Base-by-base conservation (phyloP, 2,329 filamentous ascomycete species). In the Arachnomyces sp. region DNA sequence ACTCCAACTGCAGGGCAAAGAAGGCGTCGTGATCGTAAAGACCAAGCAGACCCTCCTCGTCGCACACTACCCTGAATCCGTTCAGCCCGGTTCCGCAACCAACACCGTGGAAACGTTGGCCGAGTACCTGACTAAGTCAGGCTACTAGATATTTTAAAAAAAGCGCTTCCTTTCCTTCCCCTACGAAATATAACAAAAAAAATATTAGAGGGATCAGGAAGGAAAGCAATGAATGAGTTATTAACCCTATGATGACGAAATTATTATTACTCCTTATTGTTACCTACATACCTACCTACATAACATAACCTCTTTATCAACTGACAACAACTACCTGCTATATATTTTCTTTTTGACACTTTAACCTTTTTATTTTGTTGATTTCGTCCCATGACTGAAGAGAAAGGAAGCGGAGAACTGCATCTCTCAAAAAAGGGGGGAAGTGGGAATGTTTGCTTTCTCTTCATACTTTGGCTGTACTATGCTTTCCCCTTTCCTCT, bases 41-140 rank as follows among this genome's bases (percentile, higher is more conserved):
- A 93, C 90, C 56, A 82, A 75, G 58, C 83, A 93, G 69, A 86
- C 88, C 53, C 81, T 96, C 63, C 78, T 98, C 61, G 69, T 98
- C 62, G 84, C 80, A 53, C 87, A 95, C 73, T 87, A 96, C 74
- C 74, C 73, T 52, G 86, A 94, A 63, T 63, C 64, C 47, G 70
- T 81, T 52, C 74, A 84, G 62, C 85, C 84, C 38, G 81, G 86
- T 60, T 82, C 83, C 63, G 81, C 86, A 48, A 81, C 81, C 55
- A 77, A 77, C 61, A 86, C 84, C 36, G 84, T 94, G 52, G 85
- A 90, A 72, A 74, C 79, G 55, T 76, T 98, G 48, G 87, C 78
- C 56, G 86, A 94, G 66, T 95, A 96, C 73, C 78, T 95, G 49
- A 80, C 86, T 63, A 75, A 78, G 55, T 71, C 77, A 49, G 78